These are phyloP conservation scores for Phytophthora parvispora DNA, from an alignment of 352 stramenopile genomes.

Conservation along the genomic window DNA sequence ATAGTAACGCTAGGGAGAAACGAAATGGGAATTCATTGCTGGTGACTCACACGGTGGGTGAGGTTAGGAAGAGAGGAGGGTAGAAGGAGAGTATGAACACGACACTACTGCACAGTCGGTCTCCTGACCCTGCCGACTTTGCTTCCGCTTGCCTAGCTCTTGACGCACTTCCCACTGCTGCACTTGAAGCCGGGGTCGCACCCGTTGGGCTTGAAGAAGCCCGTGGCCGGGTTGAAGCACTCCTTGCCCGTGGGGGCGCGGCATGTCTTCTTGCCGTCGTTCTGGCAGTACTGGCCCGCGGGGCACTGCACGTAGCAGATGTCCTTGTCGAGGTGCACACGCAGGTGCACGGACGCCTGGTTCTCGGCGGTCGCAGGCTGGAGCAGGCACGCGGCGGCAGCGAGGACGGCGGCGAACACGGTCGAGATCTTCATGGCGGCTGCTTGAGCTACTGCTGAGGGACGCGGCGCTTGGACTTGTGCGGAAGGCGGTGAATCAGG, in stretches of 20 bases:
- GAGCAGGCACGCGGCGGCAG: conserved; percentile 27
- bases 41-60: too few relatives aligned
- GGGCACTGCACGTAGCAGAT: conserved; percentile 36
- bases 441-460: too few relatives aligned
- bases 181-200: conserved; percentile 44
- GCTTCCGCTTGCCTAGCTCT: background rate
- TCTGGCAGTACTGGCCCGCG: conserved; percentile 35
- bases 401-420: conserved; percentile 24
- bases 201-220: conserved; percentile 17
- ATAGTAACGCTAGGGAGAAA: too few relatives aligned
- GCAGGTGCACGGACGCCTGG: conserved; percentile 34
- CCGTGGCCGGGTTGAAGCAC: conserved; percentile 45
- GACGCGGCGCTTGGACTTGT: background rate
- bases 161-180: conserved; percentile 37
- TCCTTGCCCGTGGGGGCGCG: conserved; percentile 4
- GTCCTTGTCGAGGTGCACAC: conserved; percentile 28
- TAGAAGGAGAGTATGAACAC: background rate
- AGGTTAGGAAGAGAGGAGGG: too few relatives aligned
- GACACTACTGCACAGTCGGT: background rate
- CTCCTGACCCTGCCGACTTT: background rate
- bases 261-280: conserved; percentile 20
- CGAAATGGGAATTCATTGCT: too few relatives aligned
- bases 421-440: conserved; percentile 42
- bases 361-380: conserved; percentile 21
- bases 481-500: background rate